Base-by-base conservation (phyloP, 495 filamentous ascomycete species). In the Parathielavia hyrcaniae region DNA sequence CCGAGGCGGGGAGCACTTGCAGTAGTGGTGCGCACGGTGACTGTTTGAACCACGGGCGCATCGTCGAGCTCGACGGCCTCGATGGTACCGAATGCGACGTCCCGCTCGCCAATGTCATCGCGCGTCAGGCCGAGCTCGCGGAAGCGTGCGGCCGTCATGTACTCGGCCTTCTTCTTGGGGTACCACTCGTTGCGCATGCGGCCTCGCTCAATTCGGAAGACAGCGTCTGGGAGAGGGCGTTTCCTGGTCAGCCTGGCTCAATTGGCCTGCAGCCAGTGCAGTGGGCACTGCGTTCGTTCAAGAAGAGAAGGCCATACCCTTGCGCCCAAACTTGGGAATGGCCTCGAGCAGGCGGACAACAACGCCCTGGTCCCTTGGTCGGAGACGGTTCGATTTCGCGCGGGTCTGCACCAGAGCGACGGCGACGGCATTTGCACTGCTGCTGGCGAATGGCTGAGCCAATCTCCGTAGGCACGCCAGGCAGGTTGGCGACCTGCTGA, bases 301-400 rank as follows among this genome's bases (percentile, higher is more conserved):
- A n/a, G 13, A 43, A 32, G 7, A 26, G 12, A 32, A 32, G 3
- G 20, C 16, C 35, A 26, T 66, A 86, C 84, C 77, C 73, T 77
- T 78, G 57, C 77, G 73, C 13, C 85, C 86, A 65, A 80, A 86
- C 43, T 73, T 74, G 47, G 71, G 75, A 22, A 87, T 78, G 64
- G 87, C 81, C 59, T 77, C 64, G 8, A 83, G 68, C 56, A 88
- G 71, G 50, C 79, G 78, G 53, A 86, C 86, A 20, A 82, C 76
- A 32, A 87, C 75, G 48, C 74, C 75, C 51, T 71, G 71, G 45
- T 71, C 70, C 17, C 50, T 52, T 2, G 63, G 64, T 22, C 64
- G 63, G 16, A 61, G 32, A n/a, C 41, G 13, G 41, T 55, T 60
- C 38, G 67, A 67, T 61, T 67, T 69, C 26, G 63, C 61, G 44